Evolutionary conservation across 2,329 filamentous ascomycete species (phyloP).

Genomic region (Nothopassalora personata): DNA sequence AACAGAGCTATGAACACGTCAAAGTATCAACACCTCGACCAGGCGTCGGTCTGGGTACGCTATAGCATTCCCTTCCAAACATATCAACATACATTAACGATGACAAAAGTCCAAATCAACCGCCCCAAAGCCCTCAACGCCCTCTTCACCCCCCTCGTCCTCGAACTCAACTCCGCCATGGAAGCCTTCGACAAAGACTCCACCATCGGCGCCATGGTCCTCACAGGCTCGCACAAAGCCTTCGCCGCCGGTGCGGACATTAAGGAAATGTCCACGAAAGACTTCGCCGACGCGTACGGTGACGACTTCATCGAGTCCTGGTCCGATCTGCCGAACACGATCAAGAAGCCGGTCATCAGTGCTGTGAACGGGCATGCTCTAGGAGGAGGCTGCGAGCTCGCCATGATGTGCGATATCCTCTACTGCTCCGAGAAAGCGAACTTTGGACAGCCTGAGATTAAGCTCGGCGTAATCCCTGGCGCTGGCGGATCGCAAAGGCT

Average conservation of each 20-base stretch:
- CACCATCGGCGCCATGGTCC: constrained; percentile 67
- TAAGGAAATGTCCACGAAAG: constrained; percentile 95
- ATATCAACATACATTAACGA: not conserved
- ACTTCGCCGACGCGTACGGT: constrained; percentile 81
- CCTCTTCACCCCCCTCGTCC: constrained; percentile 82
- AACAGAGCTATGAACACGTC: constrained; percentile 68
- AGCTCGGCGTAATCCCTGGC: constrained; percentile 85
- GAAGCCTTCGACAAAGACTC: constrained; percentile 63
- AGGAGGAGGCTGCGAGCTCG: constrained; percentile 91
- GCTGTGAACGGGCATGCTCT: constrained; percentile 93
- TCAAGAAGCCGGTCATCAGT: constrained; percentile 92
- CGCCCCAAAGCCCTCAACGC: constrained; percentile 95
- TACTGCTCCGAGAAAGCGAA: constrained; percentile 83
- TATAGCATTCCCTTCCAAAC: not conserved
- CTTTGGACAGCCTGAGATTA: constrained; percentile 96
- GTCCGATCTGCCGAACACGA: constrained; percentile 74
- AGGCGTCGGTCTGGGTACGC: constrained; percentile 81
- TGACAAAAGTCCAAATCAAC: constrained; percentile 71
- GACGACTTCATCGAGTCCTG: constrained; percentile 92
- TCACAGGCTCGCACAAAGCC: constrained; percentile 83
- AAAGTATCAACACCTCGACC: constrained; percentile 75
- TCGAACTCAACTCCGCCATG: constrained; percentile 78
- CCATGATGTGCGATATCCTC: constrained; percentile 94
- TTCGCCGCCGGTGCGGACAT: constrained; percentile 97
- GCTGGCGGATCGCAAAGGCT: constrained; percentile 87